Evolutionary conservation across 208 protist species (phyloP), one percentile per base, ranked within the genome.

Genomic region (Wallacemonas sp.): DNA sequence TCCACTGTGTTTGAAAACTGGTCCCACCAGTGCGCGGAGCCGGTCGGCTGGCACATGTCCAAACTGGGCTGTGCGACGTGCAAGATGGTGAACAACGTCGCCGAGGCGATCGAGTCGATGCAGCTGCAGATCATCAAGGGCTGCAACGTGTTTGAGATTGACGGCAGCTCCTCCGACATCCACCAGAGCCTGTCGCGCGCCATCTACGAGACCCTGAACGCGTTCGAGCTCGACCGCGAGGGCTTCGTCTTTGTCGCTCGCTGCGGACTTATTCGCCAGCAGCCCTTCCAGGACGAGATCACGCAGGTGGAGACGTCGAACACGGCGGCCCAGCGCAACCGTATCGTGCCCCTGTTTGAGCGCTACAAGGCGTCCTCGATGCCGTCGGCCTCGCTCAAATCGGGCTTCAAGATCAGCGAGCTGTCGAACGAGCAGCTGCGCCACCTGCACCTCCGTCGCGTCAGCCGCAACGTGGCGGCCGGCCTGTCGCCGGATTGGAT

Each of bases 121-220:
- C 89, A 95, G 76, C 75, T 95, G 44, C 89, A 95, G 63, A 87
- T 95, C 32, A 95, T 95, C 66, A 92, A 93, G 59, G 89, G 89
- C 22, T 93, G 86, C 57, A 95, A 95, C 65, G 76, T 93, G 5
- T 89, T 95, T 57, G 90, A 95, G 70, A 83, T 95, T n/a, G 87
- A 93, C 65, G 85, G 84, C 48, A 79, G 81, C 20, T 84, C 82
- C 38, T 85, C 86, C 14, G 87, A 95, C 61, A 73, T 90, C 12
- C 86, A 93, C 57, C 90, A 95, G 70, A 84, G 79, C 67, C 71
- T 95, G 54, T 77, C 86, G 18, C 75, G 81, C 23, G 85, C 81
- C 31, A 82, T 95, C 62, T 81, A 86, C 65, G 90, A 95, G 52
- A 80, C 87, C 2, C 70, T 95, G 45, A 74, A 85, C 33, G 90